Evolutionary conservation across 2,329 filamentous ascomycete species (phyloP), one percentile per base, ranked within the genome.

Genomic region (Ophiostoma sp.): DNA sequence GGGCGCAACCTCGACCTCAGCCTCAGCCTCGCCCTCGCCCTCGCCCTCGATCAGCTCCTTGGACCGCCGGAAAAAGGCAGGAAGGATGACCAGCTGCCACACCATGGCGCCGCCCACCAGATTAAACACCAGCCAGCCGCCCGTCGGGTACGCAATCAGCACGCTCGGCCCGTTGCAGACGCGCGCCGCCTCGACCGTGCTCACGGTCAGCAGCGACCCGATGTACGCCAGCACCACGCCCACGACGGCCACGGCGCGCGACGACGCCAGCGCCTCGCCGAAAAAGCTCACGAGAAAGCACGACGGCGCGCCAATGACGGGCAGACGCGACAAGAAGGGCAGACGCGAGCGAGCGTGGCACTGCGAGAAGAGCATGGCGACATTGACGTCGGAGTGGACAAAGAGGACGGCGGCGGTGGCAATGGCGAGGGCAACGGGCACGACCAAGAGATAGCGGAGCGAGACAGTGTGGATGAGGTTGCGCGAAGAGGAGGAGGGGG

Each of bases 241-340:
- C 76, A 85, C 78, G 70, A 80, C 75, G 71, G 80, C 81, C 4
- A 76, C 72, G 70, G 79, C 78, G 71, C 83, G 83, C 31, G 75
- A 35, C 5, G 82, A 81, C 52, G 68, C 69, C 67, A 82, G 76
- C 20, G 83, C 81, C 36, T 78, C 77, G 72, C 79, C 77, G 76
- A 85, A 82, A 79, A 85, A 84, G 79, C 80, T 82, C 75, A 84
- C 78, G 71, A 84, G 75, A 76, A 83, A 85, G 77, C 84, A 86
- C 36, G 79, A 71, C 20, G 82, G 81, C 1, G 82, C 78, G 52
- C 83, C 83, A 33, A 86, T 69, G 62, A 81, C 71, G 6, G 83
- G 83, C 2, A 84, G 74, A n/a, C 76, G 79, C 65, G 80, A 81
- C 31, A 86, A 75, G 13, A 5, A n/a, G 13, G 81, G 82, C 31